These are phyloP conservation scores for Thelonectria olida DNA, from an alignment of 2,329 filamentous ascomycete species.

Conservation along the genomic window DNA sequence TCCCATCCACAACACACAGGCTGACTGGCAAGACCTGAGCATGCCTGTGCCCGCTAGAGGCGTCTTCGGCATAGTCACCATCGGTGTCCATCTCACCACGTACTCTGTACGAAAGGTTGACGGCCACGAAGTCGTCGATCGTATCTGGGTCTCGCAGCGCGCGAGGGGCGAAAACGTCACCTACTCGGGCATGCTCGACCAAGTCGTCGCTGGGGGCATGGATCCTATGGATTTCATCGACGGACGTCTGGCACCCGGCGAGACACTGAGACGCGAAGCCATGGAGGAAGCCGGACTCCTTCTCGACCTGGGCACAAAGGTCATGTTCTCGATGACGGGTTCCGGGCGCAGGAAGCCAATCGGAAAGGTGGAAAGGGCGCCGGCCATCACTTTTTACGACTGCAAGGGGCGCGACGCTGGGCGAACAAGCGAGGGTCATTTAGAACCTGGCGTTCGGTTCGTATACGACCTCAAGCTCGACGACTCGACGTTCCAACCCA, in stretches of 20 bases:
- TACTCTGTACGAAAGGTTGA: conserved; percentile 40
- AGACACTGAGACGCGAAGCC: conserved; percentile 45
- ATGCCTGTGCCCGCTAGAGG: conserved; percentile 47
- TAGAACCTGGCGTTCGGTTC: conserved; percentile 51
- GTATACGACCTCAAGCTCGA: conserved; percentile 47
- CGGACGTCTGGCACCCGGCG: conserved; percentile 30
- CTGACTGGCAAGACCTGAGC: conserved; percentile 32
- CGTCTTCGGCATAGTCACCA: conserved; percentile 47
- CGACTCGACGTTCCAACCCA: conserved; percentile 32
- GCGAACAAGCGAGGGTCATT: conserved; percentile 40
- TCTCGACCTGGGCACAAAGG: conserved; percentile 35
- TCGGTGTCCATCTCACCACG: conserved; percentile 50
- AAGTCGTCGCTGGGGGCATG: conserved; percentile 49
- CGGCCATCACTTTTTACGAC: conserved; percentile 47
- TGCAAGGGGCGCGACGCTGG: conserved; percentile 44
- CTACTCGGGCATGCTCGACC: conserved; percentile 48
- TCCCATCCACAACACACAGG: conserved; percentile 40
- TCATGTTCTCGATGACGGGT: conserved; percentile 17
- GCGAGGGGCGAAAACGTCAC: conserved; percentile 37
- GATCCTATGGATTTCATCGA: conserved; percentile 40
- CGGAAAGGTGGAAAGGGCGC: conserved; percentile 35
- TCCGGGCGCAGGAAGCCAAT: conserved; percentile 17
- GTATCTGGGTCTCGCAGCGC: conserved; percentile 48
- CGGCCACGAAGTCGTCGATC: conserved; percentile 34
- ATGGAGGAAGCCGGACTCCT: conserved; percentile 45